Conservation (phyloP, 352 stramenopile genomes). For the Nothophytophthora sp. region DNA sequence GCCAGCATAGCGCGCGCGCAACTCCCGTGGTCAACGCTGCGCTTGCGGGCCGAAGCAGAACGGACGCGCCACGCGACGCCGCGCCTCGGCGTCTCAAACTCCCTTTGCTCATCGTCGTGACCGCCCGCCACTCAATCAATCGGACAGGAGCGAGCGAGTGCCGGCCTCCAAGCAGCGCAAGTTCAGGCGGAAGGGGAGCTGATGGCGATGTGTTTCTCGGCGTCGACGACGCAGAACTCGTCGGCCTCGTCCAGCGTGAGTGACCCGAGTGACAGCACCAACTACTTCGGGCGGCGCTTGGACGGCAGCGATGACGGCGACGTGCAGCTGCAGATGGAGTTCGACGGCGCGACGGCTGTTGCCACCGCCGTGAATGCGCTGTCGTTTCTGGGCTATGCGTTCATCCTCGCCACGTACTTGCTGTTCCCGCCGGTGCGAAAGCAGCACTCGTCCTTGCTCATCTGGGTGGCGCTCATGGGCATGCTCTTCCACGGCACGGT, state of each 20-base stretch:
- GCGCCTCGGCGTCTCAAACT: too few relatives aligned
- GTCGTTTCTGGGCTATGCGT: conserved; percentile 73
- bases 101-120: background rate
- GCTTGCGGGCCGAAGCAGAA: too few relatives aligned
- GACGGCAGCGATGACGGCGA: conserved; percentile 15
- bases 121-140: conserved; percentile 6
- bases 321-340: conserved; percentile 49
- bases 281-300: conserved; percentile 34
- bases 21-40: too few relatives aligned
- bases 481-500: conserved; percentile 81
- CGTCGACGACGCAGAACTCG: conserved; percentile 12
- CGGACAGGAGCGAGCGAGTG: conserved; percentile 3
- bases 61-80: too few relatives aligned
- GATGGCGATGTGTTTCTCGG: conserved; percentile 31
- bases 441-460: conserved; percentile 74
- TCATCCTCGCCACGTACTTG: conserved; percentile 81
- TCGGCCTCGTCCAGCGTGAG: conserved; percentile 13
- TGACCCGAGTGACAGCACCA: conserved; percentile 25
- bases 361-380: conserved; percentile 62
- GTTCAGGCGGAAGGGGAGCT: conserved; percentile 1
- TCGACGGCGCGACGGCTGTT: conserved; percentile 51
- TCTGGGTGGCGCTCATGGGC: conserved; percentile 84
- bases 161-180: conserved; percentile 5
- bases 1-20: too few relatives aligned
- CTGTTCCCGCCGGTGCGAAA: conserved; percentile 82